Percentiles rank a stretch among this genome's conserved stretches.
These are phyloP conservation scores for Hemileccinum impolitum DNA, from an alignment of 768 basidiomycete species.

Conservation along the genomic window DNA sequence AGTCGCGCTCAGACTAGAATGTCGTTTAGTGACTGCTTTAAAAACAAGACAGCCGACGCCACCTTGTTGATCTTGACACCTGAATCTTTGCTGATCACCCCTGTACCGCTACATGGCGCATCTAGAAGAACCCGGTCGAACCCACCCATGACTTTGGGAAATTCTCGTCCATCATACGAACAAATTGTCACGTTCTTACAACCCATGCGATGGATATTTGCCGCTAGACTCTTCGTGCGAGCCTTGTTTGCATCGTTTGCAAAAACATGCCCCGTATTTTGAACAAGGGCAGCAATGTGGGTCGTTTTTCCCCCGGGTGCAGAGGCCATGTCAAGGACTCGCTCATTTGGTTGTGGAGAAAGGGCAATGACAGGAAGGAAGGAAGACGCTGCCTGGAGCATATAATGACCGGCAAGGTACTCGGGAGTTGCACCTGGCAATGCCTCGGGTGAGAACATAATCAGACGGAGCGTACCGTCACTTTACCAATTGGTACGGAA, in stretches of 20 bases:
- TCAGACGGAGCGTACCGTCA: neutral
- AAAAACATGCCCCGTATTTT: conserved; percentile 97
- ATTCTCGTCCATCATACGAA: conserved; percentile 95
- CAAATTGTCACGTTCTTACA: conserved; percentile 98
- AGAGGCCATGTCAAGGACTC: conserved; percentile 97
- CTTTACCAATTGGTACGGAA: conserved; percentile 83
- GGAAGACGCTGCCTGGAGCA: conserved; percentile 98
- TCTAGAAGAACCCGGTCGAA: conserved; percentile 97
- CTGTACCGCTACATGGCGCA: conserved; percentile 97
- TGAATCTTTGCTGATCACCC: conserved; percentile 96
- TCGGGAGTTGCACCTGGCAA: conserved; percentile 87
- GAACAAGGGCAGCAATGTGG: conserved; percentile 93
- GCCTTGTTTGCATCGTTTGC: conserved; percentile 96
- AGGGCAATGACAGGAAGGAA: conserved; percentile 99
- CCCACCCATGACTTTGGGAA: conserved; percentile 98
- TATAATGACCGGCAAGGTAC: conserved; percentile 98
- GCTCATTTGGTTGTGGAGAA: conserved; percentile 86
- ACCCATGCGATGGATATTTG: conserved; percentile 93
- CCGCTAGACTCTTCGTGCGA: conserved; percentile 93
- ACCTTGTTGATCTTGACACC: conserved; percentile 99
- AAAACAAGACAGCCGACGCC: conserved; percentile 8
- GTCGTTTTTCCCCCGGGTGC: conserved; percentile 98
- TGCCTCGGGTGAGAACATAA: neutral
- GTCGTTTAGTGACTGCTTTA: conserved; percentile 2
- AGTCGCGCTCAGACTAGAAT: conserved; percentile 86